Base-by-base conservation (phyloP, 2,329 filamentous ascomycete species). In the Didymellaceae sp. region DNA sequence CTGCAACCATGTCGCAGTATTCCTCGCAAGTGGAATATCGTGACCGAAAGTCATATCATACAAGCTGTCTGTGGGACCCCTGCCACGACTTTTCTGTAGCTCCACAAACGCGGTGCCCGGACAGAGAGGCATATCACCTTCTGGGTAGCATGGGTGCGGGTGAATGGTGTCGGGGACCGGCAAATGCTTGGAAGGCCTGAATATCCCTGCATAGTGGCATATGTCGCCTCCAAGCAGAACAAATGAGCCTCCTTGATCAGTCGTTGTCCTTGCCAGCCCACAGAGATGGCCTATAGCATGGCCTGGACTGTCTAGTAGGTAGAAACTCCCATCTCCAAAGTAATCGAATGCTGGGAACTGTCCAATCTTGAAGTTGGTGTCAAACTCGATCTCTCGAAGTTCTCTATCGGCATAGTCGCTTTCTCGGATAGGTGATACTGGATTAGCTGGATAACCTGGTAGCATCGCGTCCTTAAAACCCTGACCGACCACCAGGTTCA, bases 321-420 rank as follows among this genome's bases (percentile, higher is more conserved):
- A 84, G 55, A 86, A 82, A 17, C 71, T 77, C 0, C 81, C 82
- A 59, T 85, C 82, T 3, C 77, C 76, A 46, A 83, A 85, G 59
- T 77, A 84, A 60, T 85, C 82, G 20, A 72, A 66, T 2, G 79
- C 79, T 24, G 71, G 58, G 59, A 80, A 81, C 7, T 73, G 61
- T 1, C 77, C 79, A 16, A 81, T 76, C 16, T 43, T 52, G 4
- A 58, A 38, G 14, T 39, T 44, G 11, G 31, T 22, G 2, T 58
- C 45, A 24, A 66, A 66, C 1, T 37, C 34, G 24, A 69, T 55
- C 35, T 69, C 67, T 13, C 58, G 58, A 9, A 70, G 39, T 10
- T 47, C 52, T 8, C 67, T 50, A 30, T 59, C 54, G 3, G 45
- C 55, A 50, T 59, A 66, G 35, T 66, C 64, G 20, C 52, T 56